These are phyloP conservation scores for Verticillium nubilum DNA, from an alignment of 2,329 filamentous ascomycete species.

Conservation along the genomic window DNA sequence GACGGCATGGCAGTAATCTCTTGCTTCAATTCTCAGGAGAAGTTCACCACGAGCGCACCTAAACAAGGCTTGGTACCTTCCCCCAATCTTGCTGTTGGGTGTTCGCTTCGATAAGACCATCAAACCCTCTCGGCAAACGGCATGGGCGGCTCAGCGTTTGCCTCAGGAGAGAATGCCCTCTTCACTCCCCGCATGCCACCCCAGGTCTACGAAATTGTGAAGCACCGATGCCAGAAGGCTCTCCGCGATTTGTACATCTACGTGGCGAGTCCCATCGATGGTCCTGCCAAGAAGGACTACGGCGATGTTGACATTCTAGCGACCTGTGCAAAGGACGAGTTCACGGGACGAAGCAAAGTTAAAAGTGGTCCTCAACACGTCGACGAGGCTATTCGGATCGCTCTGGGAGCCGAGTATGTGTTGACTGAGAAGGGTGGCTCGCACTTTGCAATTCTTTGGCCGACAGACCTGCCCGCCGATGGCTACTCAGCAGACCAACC, in stretches of 20 bases:
- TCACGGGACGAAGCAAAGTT: neutral
- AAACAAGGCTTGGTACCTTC: no score
- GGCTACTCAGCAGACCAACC: neutral
- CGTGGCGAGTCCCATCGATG: constrained; percentile 60
- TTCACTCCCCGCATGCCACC: constrained; percentile 61
- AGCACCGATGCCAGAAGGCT: constrained; percentile 34
- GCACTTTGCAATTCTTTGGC: constrained; percentile 54
- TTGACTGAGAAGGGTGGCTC: constrained; percentile 21
- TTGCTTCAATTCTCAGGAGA: no score
- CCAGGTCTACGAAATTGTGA: constrained; percentile 49
- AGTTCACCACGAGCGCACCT: no score
- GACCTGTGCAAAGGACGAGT: constrained; percentile 17
- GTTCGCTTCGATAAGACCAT: neutral
- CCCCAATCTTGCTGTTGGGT: no score
- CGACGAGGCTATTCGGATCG: constrained; percentile 8
- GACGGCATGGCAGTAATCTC: no score
- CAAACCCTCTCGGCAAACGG: neutral
- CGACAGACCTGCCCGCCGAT: constrained; percentile 16
- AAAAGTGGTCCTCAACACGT: neutral
- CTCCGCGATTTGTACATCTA: constrained; percentile 46
- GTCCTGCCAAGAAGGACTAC: constrained; percentile 59
- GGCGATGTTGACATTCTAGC: constrained; percentile 74
- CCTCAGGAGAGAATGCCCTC: constrained; percentile 38
- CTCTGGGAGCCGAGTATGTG: constrained; percentile 38
- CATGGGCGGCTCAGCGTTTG: constrained; percentile 66